Base-by-base conservation (phyloP, 192 early-diverging fungal genomes). In the Haplosporangium gracile region DNA sequence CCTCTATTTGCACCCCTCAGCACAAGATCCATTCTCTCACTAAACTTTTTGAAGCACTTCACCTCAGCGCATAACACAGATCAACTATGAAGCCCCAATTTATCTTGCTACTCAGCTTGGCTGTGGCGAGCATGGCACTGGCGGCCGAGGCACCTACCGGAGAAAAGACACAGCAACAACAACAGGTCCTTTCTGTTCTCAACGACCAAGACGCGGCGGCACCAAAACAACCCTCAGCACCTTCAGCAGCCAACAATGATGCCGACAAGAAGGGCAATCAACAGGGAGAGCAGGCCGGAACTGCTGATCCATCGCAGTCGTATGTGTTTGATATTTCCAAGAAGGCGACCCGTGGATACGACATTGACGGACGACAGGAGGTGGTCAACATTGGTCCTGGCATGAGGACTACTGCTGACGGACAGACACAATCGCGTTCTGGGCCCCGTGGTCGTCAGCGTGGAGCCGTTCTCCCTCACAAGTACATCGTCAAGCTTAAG, bases 391-490 rank as follows among this genome's bases (percentile, higher is more conserved):
- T 81, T 55, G 84, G 84, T 11, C 84, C 84, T 7, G 72, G 79
- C 0, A 49, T 86, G 47, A 76, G 34, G 36, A 78, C 75, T 0
- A 86, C 84, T 26, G 79, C 79, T 4, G 84, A 80, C 34, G 70
- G 84, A 18, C 84, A 86, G 68, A 78, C 75, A 1, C 72, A 40
- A 1, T 80, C 79, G 45, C 78, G 79, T 16, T 68, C 53, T n/a
- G 84, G 84, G 11, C 84, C 79, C 2, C 84, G 84, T 20, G 72
- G 84, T 20, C 79, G 84, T 8, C 84, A 86, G 51, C 78, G 84
- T 70, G 84, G 84, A 32, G 75, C 76, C 7, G 76, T 86, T 38
- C 75, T 86, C 43, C 79, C 84, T 40, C 55, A 86, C 72, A 86
- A 77, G 36, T 86, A 86, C 34, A 86, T 86, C 57, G 79, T 86